These are phyloP conservation scores for Penicillium pulvis DNA, from an alignment of 495 filamentous ascomycete species.

Conservation along the genomic window DNA sequence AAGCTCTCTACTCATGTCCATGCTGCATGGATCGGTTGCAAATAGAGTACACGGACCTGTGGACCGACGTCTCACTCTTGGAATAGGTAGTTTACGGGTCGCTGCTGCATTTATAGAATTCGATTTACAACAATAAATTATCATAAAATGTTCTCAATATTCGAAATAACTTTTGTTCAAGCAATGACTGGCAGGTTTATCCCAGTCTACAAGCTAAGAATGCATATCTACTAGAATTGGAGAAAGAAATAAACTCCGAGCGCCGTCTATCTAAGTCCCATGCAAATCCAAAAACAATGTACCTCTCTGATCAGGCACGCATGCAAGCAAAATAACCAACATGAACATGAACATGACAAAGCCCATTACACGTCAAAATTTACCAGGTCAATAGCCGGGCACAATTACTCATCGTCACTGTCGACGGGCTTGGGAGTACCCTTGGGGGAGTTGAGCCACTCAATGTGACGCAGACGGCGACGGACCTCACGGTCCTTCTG, in stretches of 20 bases:
- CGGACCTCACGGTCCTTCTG: slow-evolving; percentile 89
- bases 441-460: slow-evolving; percentile 68
- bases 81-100: no score
- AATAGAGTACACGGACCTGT: no score
- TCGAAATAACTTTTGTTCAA: slow-evolving; percentile 18
- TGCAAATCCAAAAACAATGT: slow-evolving; percentile 24
- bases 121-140: not conserved
- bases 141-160: not conserved
- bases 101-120: not conserved
- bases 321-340: slow-evolving; percentile 25
- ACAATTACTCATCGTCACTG: slow-evolving; percentile 69
- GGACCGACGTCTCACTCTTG: no score
- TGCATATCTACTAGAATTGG: slow-evolving; percentile 23
- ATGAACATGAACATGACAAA: slow-evolving; percentile 17
- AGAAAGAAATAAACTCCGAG: slow-evolving; percentile 18
- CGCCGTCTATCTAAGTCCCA: slow-evolving; percentile 33
- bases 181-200: not conserved
- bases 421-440: slow-evolving; percentile 77
- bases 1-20: no score
- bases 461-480: slow-evolving; percentile 87
- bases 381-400: slow-evolving; percentile 13
- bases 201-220: slow-evolving; percentile 7
- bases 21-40: no score
- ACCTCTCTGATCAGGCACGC: slow-evolving; percentile 14
- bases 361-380: slow-evolving; percentile 27